A percentile compares a stretch with the other conserved stretches of the same genome.
These are phyloP conservation scores for Pestalotiopsis sp. DNA, from an alignment of 2,329 filamentous ascomycete genomes.

Conservation along the genomic window DNA sequence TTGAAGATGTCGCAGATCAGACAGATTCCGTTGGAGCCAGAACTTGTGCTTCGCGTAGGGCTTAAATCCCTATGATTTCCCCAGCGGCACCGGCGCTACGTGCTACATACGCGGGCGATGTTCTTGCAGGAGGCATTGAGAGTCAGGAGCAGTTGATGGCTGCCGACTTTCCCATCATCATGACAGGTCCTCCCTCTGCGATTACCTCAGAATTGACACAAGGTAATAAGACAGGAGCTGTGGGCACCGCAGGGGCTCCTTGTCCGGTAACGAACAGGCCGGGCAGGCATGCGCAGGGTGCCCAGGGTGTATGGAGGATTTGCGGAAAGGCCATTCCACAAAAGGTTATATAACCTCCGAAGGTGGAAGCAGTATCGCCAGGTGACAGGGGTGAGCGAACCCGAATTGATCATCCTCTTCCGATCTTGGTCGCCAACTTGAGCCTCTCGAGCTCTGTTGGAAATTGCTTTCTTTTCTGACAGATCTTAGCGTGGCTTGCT, in stretches of 20 bases:
- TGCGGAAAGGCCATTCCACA: background rate
- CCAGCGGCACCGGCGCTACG: background rate
- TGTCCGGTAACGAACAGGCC: background rate
- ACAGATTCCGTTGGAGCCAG: too few relatives aligned
- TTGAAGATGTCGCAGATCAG: background rate
- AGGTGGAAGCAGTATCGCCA: background rate
- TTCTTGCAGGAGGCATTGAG: background rate
- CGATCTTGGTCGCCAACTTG: background rate
- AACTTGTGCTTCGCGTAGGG: too few relatives aligned
- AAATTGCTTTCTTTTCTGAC: conserved; percentile 8
- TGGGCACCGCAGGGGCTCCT: background rate
- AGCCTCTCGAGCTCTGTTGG: background rate
- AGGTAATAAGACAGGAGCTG: background rate
- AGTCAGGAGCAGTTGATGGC: background rate
- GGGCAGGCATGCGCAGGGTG: background rate
- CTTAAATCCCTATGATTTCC: background rate
- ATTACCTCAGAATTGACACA: background rate
- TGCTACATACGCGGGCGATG: background rate
- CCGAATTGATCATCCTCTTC: background rate
- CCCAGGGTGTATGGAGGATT: background rate
- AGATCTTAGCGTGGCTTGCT: background rate
- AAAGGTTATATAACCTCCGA: background rate
- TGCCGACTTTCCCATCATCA: background rate
- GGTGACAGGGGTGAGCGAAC: background rate
- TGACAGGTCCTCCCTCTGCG: background rate